Evolutionary conservation across 2,329 filamentous ascomycete species (phyloP).

Genomic region (Beauveria australis): DNA sequence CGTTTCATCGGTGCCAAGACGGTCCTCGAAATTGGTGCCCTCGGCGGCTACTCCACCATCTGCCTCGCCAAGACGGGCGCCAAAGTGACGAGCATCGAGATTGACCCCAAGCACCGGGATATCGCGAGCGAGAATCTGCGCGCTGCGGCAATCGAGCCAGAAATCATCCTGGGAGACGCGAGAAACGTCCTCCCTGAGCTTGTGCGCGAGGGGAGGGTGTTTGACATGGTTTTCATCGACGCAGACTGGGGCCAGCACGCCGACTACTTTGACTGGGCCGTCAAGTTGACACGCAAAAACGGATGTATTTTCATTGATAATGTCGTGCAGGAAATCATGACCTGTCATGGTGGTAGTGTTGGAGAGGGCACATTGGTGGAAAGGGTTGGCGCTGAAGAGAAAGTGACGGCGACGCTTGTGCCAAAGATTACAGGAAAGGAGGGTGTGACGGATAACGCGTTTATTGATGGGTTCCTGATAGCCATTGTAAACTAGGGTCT

Average conservation of each 20-base stretch:
- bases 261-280: constrained; percentile 38
- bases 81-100: constrained; percentile 43
- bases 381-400: constrained; percentile 11
- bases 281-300: constrained; percentile 30
- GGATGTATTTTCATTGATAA: constrained; percentile 42
- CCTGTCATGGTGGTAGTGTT: neutral
- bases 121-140: constrained; percentile 37
- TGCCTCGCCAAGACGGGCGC: constrained; percentile 37
- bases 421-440: neutral
- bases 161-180: constrained; percentile 36
- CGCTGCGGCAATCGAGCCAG: constrained; percentile 31
- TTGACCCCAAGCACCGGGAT: constrained; percentile 34
- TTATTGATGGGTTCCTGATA: neutral
- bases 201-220: constrained; percentile 31
- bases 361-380: constrained; percentile 12
- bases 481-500: neutral
- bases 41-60: constrained; percentile 47
- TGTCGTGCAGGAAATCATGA: constrained; percentile 26
- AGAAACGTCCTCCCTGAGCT: constrained; percentile 31
- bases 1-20: constrained; percentile 26
- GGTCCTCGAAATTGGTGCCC: constrained; percentile 45
- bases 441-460: neutral
- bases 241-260: constrained; percentile 42
- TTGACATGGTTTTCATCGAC: constrained; percentile 46
- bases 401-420: constrained; percentile 8